These are phyloP conservation scores for Wickerhamiella hasegawae DNA, from an alignment of 805 yeast genomes.

Conservation along the genomic window DNA sequence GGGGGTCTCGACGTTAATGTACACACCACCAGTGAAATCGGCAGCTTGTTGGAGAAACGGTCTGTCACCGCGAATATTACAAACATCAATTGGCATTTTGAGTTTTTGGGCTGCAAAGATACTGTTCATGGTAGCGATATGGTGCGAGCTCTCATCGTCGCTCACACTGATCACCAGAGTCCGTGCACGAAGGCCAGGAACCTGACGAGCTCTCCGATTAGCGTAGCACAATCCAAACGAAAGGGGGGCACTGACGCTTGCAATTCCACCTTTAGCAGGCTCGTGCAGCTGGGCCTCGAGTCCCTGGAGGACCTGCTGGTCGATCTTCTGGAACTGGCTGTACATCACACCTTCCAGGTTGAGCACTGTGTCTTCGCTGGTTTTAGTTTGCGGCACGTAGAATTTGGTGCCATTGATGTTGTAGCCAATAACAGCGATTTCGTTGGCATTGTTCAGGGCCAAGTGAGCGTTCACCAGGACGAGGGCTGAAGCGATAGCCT, in stretches of 20 bases:
- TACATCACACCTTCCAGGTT: constrained; percentile 38
- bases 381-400: constrained; percentile 38
- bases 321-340: constrained; percentile 66
- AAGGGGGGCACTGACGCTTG: constrained; percentile 45
- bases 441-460: constrained; percentile 68
- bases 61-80: constrained; percentile 56
- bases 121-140: constrained; percentile 87
- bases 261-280: constrained; percentile 11
- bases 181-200: constrained; percentile 41
- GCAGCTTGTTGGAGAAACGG: constrained; percentile 90
- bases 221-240: constrained; percentile 72
- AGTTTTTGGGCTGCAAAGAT: constrained; percentile 89
- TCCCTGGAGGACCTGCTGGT: constrained; percentile 51
- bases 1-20: constrained; percentile 50
- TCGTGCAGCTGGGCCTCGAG: constrained; percentile 32
- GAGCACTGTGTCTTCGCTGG: constrained; percentile 1
- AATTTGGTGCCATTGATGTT: constrained; percentile 54
- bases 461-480: constrained; percentile 79
- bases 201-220: constrained; percentile 33
- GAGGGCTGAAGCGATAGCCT: constrained; percentile 46
- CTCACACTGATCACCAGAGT: constrained; percentile 47
- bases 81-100: constrained; percentile 76
- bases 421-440: constrained; percentile 66
- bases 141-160: constrained; percentile 63
- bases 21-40: constrained; percentile 87